phyloP scores from a whole-genome alignment of 345 rosid species.

The Populus davidiana region DNA sequence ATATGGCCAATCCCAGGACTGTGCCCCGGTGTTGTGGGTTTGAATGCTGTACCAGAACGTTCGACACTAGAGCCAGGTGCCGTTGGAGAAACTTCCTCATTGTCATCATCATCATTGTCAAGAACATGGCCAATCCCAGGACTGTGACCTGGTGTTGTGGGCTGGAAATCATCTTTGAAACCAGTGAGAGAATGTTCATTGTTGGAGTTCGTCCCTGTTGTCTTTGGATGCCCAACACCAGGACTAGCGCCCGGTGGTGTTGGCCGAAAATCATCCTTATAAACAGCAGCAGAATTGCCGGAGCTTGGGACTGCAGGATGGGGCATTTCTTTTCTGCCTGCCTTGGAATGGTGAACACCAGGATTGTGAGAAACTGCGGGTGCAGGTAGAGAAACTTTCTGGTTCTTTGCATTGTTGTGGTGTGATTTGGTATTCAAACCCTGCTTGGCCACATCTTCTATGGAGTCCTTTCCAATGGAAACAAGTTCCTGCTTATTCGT shows the following conservation, averaged over 20 bases:
- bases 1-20: too few relatives aligned
- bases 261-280: conserved; percentile 25
- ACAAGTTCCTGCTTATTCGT: not conserved
- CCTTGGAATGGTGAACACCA: not conserved
- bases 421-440: not conserved
- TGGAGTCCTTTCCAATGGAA: not conserved
- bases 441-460: not conserved
- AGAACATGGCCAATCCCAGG: not conserved
- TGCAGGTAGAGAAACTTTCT: not conserved
- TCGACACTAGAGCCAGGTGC: too few relatives aligned
- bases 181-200: conserved; percentile 22
- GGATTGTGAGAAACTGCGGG: not conserved
- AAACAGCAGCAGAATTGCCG: not conserved
- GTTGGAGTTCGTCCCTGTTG: not conserved
- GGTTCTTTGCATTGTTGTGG: not conserved
- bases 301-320: not conserved
- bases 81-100: too few relatives aligned
- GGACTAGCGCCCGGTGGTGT: conserved; percentile 28
- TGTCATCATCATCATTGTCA: not conserved
- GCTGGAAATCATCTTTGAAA: conserved; percentile 35
- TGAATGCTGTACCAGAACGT: conserved; percentile 26
- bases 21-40: conserved; percentile 4
- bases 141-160: conserved; percentile 24
- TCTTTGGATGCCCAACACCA: conserved; percentile 22
- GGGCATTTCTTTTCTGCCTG: not conserved